Evolutionary conservation across 2,329 filamentous ascomycete species (phyloP), one percentile per base, ranked within the genome.

Genomic region (Aspergillus sp.): DNA sequence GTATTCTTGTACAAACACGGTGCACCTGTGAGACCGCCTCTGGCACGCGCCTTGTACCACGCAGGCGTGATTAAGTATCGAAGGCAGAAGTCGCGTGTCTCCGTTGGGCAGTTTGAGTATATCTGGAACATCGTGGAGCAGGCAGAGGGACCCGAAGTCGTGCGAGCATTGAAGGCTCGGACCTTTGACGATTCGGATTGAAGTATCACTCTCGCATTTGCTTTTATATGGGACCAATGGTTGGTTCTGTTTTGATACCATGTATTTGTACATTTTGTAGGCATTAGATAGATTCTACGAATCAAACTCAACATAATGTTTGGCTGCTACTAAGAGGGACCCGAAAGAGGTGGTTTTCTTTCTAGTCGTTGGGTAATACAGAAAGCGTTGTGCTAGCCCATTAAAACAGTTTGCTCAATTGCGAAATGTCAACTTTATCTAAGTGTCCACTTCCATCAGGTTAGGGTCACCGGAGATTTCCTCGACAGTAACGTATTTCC

Each of bases 401-500:
- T 51, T 9, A 42, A 44, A 39, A 44, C 17, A 13, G 20, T 24
- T 54, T 30, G 22, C 22, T 51, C 42, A 54, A 47, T 33, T 51
- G 33, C 51, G 6, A 50, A 45, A 60, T 9, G 44, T 45, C 46
- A 37, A 24, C 24, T 47, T 30, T 51, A 33, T 58, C 61, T 68
- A 77, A 64, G 74, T 73, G 69, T 88, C 86, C 61, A 88, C 80
- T 60, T 88, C 86, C 86, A 88, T 88, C 48, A 82, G 73, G 33
- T 89, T 87, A 50, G 84, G 84, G 62, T 89, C 86, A 55, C 86
- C 83, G 56, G 88, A 84, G 69, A 96, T 77, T 74, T 98, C 93
- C 69, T 96, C 88, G 58, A 99, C 89, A 30, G 89, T 96, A 58
- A 98, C 88, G 76, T 95, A 98, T 75, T 96, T 93, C 75, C 89